Evolutionary conservation across 1,284 basidiomycete species (phyloP), one percentile per base, ranked within the genome.

Genomic region (Melampsora occidentalis): DNA sequence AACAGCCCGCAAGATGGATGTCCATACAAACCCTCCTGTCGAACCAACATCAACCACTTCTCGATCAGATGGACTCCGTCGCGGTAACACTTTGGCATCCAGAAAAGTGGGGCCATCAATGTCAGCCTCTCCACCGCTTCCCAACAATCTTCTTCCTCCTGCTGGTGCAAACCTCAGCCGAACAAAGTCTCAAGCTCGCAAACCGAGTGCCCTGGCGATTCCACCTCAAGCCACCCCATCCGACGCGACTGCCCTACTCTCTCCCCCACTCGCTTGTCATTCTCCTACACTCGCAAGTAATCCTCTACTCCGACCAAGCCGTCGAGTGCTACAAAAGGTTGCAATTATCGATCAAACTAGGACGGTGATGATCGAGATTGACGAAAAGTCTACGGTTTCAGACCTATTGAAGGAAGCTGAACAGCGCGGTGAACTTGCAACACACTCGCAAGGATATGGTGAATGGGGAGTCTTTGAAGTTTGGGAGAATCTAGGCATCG

Each of bases 391-490:
- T 9, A 31, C n/a, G 7, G 51, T 53, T 20, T 62, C 59, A 20
- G 72, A 76, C 35, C 46, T 76, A 1, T 59, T 76, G n/a, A 48
- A 46, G 31, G 28, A 62, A 16, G 66, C 59, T 18, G 61, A 46
- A 14, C 20, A 68, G 22, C n/a, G 25, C 6, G 72, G 66, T 14
- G 35, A 61, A 48, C 42, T 76, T 5, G 57, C 6, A 39, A 49
- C 1, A n/a, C 53, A 73, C 16, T 35, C 63, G 22, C 31, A 33
- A n/a, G 51, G 31, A 20, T 51, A 62, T 66, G 72, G 72, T 25
- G 42, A 64, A 16, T 76, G 72, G 72, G 72, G 65, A 14, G 51
- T 76, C 14, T 76, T 76, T n/a, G 72, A 76, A 25, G 72, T 76
- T 49, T 76, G 72, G 72, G 62, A 63, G 59, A 59, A 68, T 57